phyloP scores from a whole-genome alignment of 805 yeast genomes.

The Candida silvatica region DNA sequence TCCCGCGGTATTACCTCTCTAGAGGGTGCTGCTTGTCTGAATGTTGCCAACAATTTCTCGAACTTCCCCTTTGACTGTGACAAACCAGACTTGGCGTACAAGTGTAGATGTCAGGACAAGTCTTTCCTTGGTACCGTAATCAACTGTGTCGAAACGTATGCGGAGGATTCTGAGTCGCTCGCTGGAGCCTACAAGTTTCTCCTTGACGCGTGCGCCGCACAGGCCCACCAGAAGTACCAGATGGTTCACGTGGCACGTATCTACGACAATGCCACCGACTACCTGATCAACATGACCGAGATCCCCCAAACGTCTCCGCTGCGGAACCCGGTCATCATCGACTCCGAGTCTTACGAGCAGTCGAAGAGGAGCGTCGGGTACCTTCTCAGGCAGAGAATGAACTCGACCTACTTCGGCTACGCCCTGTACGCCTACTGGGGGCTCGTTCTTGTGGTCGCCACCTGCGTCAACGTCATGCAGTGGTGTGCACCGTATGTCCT shows the following conservation, averaged over 20 bases:
- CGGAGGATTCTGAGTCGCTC: conserved; percentile 19
- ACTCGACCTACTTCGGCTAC: conserved; percentile 23
- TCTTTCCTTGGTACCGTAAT: conserved; percentile 28
- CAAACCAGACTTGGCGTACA: conserved; percentile 24
- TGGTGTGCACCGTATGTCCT: conserved; percentile 28
- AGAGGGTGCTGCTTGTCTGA: conserved; percentile 29
- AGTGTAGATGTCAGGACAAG: conserved; percentile 26
- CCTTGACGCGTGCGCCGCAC: conserved; percentile 26
- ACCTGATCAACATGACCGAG: conserved; percentile 10
- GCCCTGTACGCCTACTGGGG: conserved; percentile 26
- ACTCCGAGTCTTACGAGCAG: conserved; percentile 13
- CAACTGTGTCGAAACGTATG: conserved; percentile 24
- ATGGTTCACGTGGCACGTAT: conserved; percentile 20
- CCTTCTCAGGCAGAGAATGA: conserved; percentile 20
- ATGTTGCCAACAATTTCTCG: conserved; percentile 25
- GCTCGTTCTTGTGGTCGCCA: conserved; percentile 16
- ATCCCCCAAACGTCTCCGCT: conserved; percentile 6
- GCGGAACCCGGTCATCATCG: conserved; percentile 21
- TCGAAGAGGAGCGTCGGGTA: conserved; percentile 22
- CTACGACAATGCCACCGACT: conserved; percentile 21
- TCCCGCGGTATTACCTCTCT: conserved; percentile 22
- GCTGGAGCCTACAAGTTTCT: conserved; percentile 25
- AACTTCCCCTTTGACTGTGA: conserved; percentile 26
- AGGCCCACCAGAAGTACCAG: conserved; percentile 20
- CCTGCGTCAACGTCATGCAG: conserved; percentile 18